Base-by-base conservation (phyloP, 1,284 basidiomycete species). In the Inonotus obliquus region DNA sequence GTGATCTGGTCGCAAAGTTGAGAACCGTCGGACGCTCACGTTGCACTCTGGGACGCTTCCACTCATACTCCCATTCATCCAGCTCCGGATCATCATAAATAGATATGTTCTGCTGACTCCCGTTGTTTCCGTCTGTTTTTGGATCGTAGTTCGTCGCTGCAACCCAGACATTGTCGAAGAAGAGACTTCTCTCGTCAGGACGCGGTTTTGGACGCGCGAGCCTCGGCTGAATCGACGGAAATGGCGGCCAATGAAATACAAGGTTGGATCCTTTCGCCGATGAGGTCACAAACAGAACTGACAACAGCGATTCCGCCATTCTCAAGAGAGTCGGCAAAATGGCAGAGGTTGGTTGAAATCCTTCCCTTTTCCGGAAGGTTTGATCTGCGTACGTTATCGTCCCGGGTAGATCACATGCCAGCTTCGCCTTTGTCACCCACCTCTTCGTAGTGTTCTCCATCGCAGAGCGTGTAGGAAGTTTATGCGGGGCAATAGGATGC, bases 241-340 rank as follows among this genome's bases (percentile, higher is more conserved):
- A 75, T 17, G 87, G 84, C 1, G 90, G 91, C 89, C 89, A 92
- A 67, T 85, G 79, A 68, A 83, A 91, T 45, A 89, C 85, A 1
- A 92, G 75, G 66, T 78, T 87, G 7, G 85, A 83, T 17, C 86
- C 89, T 69, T 85, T 88, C 3, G 88, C 85, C 6, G 90, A 91
- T 6, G 85, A 84, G 4, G 88, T 89, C 27, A 89, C 87, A 21
- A 92, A 81, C 1, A 91, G 73, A 63, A 92, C 79, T 6, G 86
- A 84, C 37, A 90, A 72, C n/a, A 92, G 76, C 1, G 86, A 86
- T 71, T 89, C 86, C 35, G 85, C 82, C 86, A 88, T 10, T 32
- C 32, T 32, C 32, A 32, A 32, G 32, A n/a, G n/a, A n/a, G n/a
- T n/a, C n/a, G n/a, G n/a, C n/a, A n/a, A n/a, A n/a, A n/a, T n/a